Evolutionary conservation across 371 early-diverging fungal genomes (phyloP).

Genomic region (Lichtheimia corymbifera): DNA sequence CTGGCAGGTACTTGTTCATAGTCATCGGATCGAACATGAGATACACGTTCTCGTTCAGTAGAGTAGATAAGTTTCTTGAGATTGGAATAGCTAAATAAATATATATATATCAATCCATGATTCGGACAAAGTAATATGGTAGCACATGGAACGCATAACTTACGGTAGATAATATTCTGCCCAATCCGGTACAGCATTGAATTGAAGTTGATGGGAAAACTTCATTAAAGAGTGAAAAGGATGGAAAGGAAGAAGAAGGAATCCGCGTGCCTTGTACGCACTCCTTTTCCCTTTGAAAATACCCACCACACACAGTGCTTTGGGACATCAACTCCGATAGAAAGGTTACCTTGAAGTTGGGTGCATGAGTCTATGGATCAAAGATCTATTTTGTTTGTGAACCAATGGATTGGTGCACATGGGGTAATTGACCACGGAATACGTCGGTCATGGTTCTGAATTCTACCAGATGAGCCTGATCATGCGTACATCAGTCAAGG

Average conservation of each 20-base stretch:
- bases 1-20: constrained; percentile 28
- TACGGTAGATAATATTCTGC: constrained; percentile 78
- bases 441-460: neutral
- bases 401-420: neutral
- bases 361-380: too few species aligned
- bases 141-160: constrained; percentile 7
- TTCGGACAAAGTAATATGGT: too few species aligned
- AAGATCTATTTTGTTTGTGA: too few species aligned
- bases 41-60: constrained; percentile 81
- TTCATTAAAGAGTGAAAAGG: constrained; percentile 15
- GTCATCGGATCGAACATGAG: constrained; percentile 27
- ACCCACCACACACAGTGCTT: too few species aligned
- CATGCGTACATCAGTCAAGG: too few species aligned
- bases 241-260: neutral
- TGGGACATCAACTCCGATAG: too few species aligned
- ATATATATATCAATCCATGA: neutral
- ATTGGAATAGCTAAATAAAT: constrained; percentile 70
- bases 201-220: constrained; percentile 79
- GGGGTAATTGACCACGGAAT: neutral
- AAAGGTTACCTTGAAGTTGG: too few species aligned
- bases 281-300: too few species aligned
- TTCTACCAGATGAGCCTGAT: too few species aligned
- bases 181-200: constrained; percentile 93
- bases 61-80: constrained; percentile 89
- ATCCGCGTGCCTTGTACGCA: too few species aligned